Percentiles rank a stretch among this genome's conserved stretches.
Conservation (phyloP, 106 monocot species). For the Platanthera zijinensis region DNA sequence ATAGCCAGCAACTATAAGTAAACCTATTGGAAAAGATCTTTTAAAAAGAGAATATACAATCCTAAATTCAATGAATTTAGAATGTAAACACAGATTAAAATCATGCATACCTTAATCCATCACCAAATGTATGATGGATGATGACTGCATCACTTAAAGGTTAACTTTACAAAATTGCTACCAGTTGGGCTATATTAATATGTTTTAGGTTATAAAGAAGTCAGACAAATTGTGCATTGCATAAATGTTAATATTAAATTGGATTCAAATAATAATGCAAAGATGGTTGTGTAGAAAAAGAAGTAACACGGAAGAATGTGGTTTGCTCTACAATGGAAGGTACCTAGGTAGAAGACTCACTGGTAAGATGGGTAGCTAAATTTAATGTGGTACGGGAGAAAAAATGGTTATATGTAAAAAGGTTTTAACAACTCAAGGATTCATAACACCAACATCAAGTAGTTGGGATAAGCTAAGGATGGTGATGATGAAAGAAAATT, state of each 20-base stretch:
- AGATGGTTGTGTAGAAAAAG: background rate
- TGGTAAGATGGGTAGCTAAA: too few species aligned
- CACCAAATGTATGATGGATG: too few species aligned
- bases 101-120: too few species aligned
- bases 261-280: background rate
- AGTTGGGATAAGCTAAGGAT: background rate
- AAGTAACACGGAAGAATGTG: background rate
- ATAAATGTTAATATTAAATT: background rate
- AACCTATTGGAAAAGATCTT: background rate
- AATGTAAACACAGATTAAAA: background rate
- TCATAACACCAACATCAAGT: background rate
- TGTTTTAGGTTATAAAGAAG: background rate
- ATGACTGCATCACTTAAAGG: too few species aligned
- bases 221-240: background rate
- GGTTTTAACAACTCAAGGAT: background rate
- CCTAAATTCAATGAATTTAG: background rate
- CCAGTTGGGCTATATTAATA: background rate
- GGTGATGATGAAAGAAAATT: background rate
- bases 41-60: too few species aligned
- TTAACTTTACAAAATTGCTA: background rate
- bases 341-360: background rate
- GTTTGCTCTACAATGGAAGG: background rate
- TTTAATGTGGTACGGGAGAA: too few species aligned
- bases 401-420: background rate
- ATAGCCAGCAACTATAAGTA: background rate